Evolutionary conservation across 176 grass and related monocot genomes (phyloP), one percentile per base, ranked within the genome.

Genomic region (Otatea glauca): DNA sequence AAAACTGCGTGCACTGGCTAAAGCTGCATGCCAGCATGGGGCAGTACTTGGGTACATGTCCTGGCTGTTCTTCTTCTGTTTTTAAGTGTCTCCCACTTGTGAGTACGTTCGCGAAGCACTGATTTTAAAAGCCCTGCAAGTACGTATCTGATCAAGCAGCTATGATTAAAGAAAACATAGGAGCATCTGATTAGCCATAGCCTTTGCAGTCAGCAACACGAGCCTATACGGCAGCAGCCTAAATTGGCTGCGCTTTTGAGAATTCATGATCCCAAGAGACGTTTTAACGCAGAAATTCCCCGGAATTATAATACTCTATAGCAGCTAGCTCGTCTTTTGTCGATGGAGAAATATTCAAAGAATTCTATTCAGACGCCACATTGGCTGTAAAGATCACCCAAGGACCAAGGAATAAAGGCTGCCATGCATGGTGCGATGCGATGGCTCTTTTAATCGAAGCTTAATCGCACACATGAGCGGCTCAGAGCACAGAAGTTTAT

Each of bases 311-410:
- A n/a, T 58, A n/a, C 20, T 58, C 54, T 56, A n/a, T 56, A 20
- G 54, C 0, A 20, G 54, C 0, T 65, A 45, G 21, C 47, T 50
- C 43, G 70, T n/a, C 54, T 17, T 37, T n/a, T 4, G 69, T 62
- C 42, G 20, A 66, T 7, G 60, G 82, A 66, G 34, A 21, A 35
- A 62, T 62, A 27, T 56, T 43, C 42, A 43, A 43, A 43, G 42
- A 43, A 43, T 43, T 7, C 42, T 43, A 43, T 43, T 43, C 35
- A 21, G 48, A n/a, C 10, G 23, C 60, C 37, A 23, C 60, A 72
- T 58, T 84, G 72, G 23, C 62, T 84, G 72, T 76, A 84, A 84
- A 84, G 72, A 65, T 35, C 27, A 65, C 29, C 5, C 27, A 27
- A 47, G 68, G 69, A 23, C 51, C 12, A n/a, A 61, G 41, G 65